Percentiles rank a stretch among this genome's conserved stretches.
These are phyloP conservation scores for Candida sonorensis DNA, from an alignment of 805 yeast species.

Conservation along the genomic window DNA sequence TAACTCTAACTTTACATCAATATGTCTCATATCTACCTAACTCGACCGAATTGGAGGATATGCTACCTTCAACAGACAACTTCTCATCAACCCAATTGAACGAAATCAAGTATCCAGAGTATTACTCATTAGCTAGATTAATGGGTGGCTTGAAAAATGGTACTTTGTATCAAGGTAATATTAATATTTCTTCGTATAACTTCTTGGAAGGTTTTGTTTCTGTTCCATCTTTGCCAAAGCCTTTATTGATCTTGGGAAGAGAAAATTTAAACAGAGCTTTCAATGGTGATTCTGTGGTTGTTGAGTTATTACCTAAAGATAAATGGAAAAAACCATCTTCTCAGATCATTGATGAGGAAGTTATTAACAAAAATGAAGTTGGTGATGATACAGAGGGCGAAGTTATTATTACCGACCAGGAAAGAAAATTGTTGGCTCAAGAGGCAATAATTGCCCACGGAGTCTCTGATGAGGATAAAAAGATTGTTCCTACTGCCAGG, in stretches of 20 bases:
- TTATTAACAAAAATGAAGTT: constrained; percentile 50
- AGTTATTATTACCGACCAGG: constrained; percentile 53
- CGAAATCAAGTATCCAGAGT: constrained; percentile 66
- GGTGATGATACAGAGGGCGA: constrained; percentile 47
- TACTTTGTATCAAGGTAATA: constrained; percentile 76
- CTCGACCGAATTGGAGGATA: constrained; percentile 67
- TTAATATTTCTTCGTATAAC: constrained; percentile 79
- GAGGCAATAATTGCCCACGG: constrained; percentile 64
- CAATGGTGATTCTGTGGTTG: constrained; percentile 86
- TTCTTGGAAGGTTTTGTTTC: constrained; percentile 80
- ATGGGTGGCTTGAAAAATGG: constrained; percentile 91
- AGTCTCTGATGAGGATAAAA: constrained; percentile 32
- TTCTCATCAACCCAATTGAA: constrained; percentile 27
- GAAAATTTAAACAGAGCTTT: constrained; percentile 85
- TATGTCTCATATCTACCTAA: constrained; percentile 69
- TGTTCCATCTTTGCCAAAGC: constrained; percentile 68
- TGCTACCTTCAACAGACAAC: constrained; percentile 54
- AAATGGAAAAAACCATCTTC: constrained; percentile 87
- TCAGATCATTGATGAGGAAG: constrained; percentile 70
- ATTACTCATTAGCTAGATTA: constrained; percentile 71
- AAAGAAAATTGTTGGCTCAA: constrained; percentile 63
- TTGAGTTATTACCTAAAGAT: constrained; percentile 77
- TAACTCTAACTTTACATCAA: constrained; percentile 53
- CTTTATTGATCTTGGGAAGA: constrained; percentile 75
- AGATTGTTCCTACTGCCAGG: constrained; percentile 85